Conservation (phyloP, 2,329 filamentous ascomycete genomes). For the Neoascochyta sp. region DNA sequence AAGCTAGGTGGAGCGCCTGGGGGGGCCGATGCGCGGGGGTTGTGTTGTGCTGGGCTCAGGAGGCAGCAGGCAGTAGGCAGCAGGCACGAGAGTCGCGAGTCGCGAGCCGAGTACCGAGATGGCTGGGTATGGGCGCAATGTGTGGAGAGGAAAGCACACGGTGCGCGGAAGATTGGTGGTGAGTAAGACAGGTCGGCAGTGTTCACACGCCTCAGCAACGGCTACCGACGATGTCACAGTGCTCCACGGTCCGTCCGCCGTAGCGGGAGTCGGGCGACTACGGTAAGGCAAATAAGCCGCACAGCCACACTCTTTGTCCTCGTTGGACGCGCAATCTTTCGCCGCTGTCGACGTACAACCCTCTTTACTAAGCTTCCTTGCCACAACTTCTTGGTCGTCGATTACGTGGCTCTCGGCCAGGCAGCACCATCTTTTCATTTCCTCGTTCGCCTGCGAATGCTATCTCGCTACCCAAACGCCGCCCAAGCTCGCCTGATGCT, state of each 20-base stretch:
- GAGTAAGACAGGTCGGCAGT: constrained; percentile 6
- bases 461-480: constrained; percentile 11
- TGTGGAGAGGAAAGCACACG: constrained; percentile 4
- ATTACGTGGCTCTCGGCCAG: constrained; percentile 21
- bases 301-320: constrained; percentile 17
- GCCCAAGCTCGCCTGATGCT: constrained; percentile 10
- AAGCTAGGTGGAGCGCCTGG: constrained; percentile 14
- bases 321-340: constrained; percentile 16
- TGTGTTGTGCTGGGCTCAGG: constrained; percentile 6
- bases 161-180: constrained; percentile 5
- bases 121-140: constrained; percentile 6
- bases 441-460: constrained; percentile 11
- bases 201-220: constrained; percentile 6
- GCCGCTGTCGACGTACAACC: constrained; percentile 5
- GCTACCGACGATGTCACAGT: constrained; percentile 19
- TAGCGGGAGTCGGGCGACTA: constrained; percentile 13
- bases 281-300: constrained; percentile 6
- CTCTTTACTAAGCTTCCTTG: constrained; percentile 3
- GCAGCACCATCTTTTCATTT: constrained; percentile 11
- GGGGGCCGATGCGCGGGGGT: constrained; percentile 12
- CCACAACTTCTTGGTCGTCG: constrained; percentile 1
- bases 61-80: constrained; percentile 2
- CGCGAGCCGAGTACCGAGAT: constrained; percentile 1
- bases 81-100: too few species aligned
- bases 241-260: constrained; percentile 7